Evolutionary conservation across 306 rosid species (phyloP).

Genomic region (Erythrophleum fordii): DNA sequence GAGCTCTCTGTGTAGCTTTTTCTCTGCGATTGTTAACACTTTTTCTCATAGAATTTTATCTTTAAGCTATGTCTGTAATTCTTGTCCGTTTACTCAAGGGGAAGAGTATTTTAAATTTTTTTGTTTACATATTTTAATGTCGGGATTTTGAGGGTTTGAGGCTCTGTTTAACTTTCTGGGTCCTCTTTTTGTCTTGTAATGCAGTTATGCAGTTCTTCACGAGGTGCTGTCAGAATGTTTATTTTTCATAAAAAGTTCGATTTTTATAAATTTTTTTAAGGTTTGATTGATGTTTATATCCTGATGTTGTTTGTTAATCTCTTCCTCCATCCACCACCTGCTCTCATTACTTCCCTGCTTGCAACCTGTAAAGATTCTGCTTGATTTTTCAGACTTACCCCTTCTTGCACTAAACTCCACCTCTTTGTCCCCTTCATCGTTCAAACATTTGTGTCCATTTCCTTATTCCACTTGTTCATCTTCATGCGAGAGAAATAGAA

Average conservation of each 20-base stretch:
- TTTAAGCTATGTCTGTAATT: slow-evolving; percentile 55
- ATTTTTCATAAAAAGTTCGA: slow-evolving; percentile 46
- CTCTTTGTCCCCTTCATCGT: slow-evolving; percentile 34
- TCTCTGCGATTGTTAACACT: slow-evolving; percentile 40
- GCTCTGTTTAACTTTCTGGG: slow-evolving; percentile 68
- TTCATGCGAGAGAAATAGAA: neutral
- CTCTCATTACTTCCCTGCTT: slow-evolving; percentile 58
- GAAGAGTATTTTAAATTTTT: slow-evolving; percentile 42
- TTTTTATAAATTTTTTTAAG: slow-evolving; percentile 42
- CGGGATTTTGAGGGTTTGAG: slow-evolving; percentile 28
- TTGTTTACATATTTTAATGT: neutral
- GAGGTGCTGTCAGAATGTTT: slow-evolving; percentile 89
- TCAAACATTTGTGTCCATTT: slow-evolving; percentile 1
- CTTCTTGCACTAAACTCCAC: slow-evolving; percentile 51
- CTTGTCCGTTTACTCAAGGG: slow-evolving; percentile 49
- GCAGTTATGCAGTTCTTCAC: slow-evolving; percentile 91
- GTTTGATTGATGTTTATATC: slow-evolving; percentile 34
- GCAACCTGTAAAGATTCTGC: slow-evolving; percentile 66
- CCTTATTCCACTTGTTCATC: slow-evolving; percentile 37
- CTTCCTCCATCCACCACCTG: slow-evolving; percentile 50
- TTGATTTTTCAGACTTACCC: slow-evolving; percentile 46
- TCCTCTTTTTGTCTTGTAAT: slow-evolving; percentile 93
- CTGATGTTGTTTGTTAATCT: slow-evolving; percentile 48
- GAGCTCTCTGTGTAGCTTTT: neutral
- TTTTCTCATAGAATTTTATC: slow-evolving; percentile 41